Conservation (phyloP, 768 basidiomycete species). For the Leucocoprinus sp. region DNA sequence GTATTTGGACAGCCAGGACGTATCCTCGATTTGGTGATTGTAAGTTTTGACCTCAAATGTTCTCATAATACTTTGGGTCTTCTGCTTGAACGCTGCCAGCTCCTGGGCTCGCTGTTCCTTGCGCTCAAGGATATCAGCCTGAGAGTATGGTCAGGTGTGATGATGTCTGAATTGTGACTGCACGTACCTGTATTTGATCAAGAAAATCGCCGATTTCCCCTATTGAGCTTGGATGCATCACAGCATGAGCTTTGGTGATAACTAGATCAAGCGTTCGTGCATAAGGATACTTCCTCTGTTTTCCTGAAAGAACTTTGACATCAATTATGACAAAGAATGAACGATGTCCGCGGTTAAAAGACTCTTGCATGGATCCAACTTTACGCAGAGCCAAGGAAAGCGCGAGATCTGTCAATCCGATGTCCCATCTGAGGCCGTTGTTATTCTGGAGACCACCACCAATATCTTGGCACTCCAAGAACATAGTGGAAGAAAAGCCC, state of each 20-base stretch:
- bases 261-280: constrained; percentile 40
- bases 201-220: constrained; percentile 85
- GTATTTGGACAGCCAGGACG: constrained; percentile 50
- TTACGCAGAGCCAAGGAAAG: constrained; percentile 73
- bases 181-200: constrained; percentile 68
- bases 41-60: constrained; percentile 63
- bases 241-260: constrained; percentile 78
- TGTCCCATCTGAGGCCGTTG: constrained; percentile 49
- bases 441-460: constrained; percentile 50
- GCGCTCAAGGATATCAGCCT: constrained; percentile 70
- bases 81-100: constrained; percentile 76
- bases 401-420: constrained; percentile 66
- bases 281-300: constrained; percentile 17
- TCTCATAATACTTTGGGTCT: constrained; percentile 62
- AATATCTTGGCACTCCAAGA: constrained; percentile 70
- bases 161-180: neutral
- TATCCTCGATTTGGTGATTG: constrained; percentile 27
- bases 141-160: constrained; percentile 8
- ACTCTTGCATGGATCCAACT: constrained; percentile 25
- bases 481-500: constrained; percentile 62
- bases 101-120: constrained; percentile 72
- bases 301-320: constrained; percentile 37
- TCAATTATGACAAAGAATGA: constrained; percentile 86
- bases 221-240: constrained; percentile 91
- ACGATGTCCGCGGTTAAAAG: constrained; percentile 49